Base-by-base conservation (phyloP, 2,329 filamentous ascomycete species). In the Phaeosphaeria sp. region DNA sequence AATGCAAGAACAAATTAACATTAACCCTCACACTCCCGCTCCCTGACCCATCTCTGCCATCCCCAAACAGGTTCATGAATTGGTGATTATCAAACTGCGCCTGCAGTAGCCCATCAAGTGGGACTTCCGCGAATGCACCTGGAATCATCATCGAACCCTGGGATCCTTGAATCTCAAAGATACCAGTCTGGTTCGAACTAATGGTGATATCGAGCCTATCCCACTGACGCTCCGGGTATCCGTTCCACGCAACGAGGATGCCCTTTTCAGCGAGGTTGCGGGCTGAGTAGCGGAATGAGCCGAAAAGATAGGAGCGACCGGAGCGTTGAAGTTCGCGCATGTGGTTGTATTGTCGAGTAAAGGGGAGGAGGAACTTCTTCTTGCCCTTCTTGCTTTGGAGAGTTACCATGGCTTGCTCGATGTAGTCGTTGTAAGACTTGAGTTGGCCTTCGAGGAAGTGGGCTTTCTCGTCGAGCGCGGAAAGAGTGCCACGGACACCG, bases 311-410 rank as follows among this genome's bases (percentile, higher is more conserved):
- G 52, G 96, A 92, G 50, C 94, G 92, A 25, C 95, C 95, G 7
- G 90, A 90, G 57, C 92, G 90, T 74, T 97, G 92, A 30, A 99
- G 88, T 80, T 99, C 95, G 65, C 93, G 90, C 81, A 98, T 93
- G 79, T 99, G 95, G 78, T 97, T 96, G 87, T 97, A 99, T 78
- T 99, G 95, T 73, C 96, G 96, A 22, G 94, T 97, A 77, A 99
- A 99, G 15, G 95, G 95, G 77, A 99, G 86, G 55, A 97, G 85
- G 83, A 97, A 97, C 52, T 90, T 87, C 78, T 96, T 96, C 81
- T 96, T 96, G 61, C 90, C 93, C 80, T 97, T 97, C 78, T 97
- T 96, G 80, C 91, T 97, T 78, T 98, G 95, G 57, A 99, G 83
- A 4, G 96, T 99, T 59, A 93, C 85, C 92, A 99, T 97, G 49